phyloP scores from a whole-genome alignment of 306 rosid species.

The Rubus parviflorus region DNA sequence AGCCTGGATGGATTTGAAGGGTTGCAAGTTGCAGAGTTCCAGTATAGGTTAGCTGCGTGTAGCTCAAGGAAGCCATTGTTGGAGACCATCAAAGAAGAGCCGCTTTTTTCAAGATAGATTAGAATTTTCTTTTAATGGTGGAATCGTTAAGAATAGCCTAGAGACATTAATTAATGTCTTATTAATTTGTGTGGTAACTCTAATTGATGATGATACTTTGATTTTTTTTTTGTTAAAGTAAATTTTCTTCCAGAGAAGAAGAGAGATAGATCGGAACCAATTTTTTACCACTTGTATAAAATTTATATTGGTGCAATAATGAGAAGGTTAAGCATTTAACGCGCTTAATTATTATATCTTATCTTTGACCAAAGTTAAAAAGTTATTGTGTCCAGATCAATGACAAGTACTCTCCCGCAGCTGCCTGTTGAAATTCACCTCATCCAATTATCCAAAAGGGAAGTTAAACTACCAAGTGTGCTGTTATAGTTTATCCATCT shows the following conservation, averaged over 20 bases:
- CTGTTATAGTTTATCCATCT: too few relatives aligned
- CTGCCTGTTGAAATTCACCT: background rate
- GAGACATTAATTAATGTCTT: background rate
- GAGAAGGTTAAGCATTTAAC: background rate
- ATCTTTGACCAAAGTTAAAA: background rate
- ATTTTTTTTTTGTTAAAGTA: background rate
- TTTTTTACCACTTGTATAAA: background rate
- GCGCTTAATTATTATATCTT: background rate
- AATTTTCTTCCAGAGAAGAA: background rate
- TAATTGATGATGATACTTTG: background rate
- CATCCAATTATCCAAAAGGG: too few relatives aligned
- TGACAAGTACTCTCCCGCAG: background rate
- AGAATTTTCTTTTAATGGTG: background rate
- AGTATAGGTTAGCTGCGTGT: conserved; percentile 53
- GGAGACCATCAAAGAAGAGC: conserved; percentile 86
- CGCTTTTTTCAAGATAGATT: conserved; percentile 35
- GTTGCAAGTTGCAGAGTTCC: conserved; percentile 43
- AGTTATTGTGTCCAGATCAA: background rate
- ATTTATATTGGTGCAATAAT: background rate
- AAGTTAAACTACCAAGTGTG: too few relatives aligned
- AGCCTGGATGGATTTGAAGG: conserved; percentile 65
- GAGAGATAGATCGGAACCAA: background rate
- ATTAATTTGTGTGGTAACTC: background rate
- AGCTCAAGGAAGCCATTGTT: conserved; percentile 77
- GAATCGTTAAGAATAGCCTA: background rate